Base-by-base conservation (phyloP, 345 rosid genomes). In the Acer saccharum region DNA sequence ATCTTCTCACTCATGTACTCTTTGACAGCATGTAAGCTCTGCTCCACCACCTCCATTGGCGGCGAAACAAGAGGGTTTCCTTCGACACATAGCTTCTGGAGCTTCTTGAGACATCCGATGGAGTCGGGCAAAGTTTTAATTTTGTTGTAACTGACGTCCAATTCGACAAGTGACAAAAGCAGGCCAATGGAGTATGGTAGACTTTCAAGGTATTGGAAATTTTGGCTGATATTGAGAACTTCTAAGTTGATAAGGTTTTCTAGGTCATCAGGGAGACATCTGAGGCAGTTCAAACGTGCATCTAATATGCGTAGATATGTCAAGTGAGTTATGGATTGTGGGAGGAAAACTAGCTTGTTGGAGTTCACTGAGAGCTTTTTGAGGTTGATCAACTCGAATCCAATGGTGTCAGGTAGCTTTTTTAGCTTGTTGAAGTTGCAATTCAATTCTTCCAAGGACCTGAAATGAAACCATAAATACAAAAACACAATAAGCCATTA, bases 11-110 rank as follows among this genome's bases (percentile, higher is more conserved):
- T 88, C 83, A 94, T 74, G 79, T 91, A 94, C 84, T 83, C 91
- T 79, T 85, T 93, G 27, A 93, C 90, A 0, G 89, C 82, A 0
- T 73, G 85, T 80, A 94, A 69, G 39, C 97, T 86, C 32, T 78
- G 89, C 83, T 87, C 95, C 70, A 89, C 84, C 13, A 95, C 92
- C 79, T 91, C 97, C 71, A 78, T 44, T 0, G 98, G 94, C 0
- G 98, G 97, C 0, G 94, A 91, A 32, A 86, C 85, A 0, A 95
- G 86, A 0, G 98, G 98, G 86, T 95, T 95, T 21, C 98, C 98
- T 76, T 95, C 92, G 2, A 91, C 89, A 11, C 84, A 54, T 1
- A 95, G 90, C 84, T 88, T 91, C 50, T 88, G 83, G 7, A 93
- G 82, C 89, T 84, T 88, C 80, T 86, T 86, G 64, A 95, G 88